A percentile compares a stretch with the other conserved stretches of the same genome.
phyloP scores from a whole-genome alignment of 768 basidiomycete genomes.

The Neoboletus magnificus region DNA sequence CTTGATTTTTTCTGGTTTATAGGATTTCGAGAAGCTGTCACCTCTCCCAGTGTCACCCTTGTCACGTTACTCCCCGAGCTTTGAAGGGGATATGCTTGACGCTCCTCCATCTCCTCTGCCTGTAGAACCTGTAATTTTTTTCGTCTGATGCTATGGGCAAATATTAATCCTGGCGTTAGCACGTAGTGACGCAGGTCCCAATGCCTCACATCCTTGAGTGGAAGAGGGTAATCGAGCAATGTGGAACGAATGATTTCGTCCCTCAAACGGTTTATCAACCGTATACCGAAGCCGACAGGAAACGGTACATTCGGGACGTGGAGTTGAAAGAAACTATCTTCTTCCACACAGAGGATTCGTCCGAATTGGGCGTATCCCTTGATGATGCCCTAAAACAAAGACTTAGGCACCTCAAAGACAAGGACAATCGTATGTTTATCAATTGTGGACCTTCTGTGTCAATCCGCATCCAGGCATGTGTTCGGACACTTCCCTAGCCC shows the following conservation, averaged over 20 bases:
- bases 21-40: slow-evolving; percentile 11
- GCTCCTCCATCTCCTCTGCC: background rate
- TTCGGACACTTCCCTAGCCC: background rate
- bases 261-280: slow-evolving; percentile 74
- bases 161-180: slow-evolving; percentile 15
- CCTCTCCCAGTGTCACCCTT: slow-evolving; percentile 14
- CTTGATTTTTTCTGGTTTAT: background rate
- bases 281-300: slow-evolving; percentile 71
- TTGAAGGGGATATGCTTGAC: background rate
- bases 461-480: slow-evolving; percentile 66
- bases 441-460: slow-evolving; percentile 78
- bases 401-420: slow-evolving; percentile 50
- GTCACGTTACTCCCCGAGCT: slow-evolving; percentile 1
- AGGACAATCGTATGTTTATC: slow-evolving; percentile 66
- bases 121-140: slow-evolving; percentile 12
- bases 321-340: slow-evolving; percentile 60
- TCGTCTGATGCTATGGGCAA: background rate
- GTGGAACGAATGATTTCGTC: slow-evolving; percentile 48
- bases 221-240: slow-evolving; percentile 18
- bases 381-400: slow-evolving; percentile 61
- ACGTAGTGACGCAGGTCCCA: slow-evolving; percentile 16
- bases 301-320: slow-evolving; percentile 73
- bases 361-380: slow-evolving; percentile 59
- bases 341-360: slow-evolving; percentile 52
- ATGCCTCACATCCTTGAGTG: slow-evolving; percentile 28